These are phyloP conservation scores for Spizellomyces sp. DNA, from an alignment of 192 early-diverging fungal genomes.

Conservation along the genomic window DNA sequence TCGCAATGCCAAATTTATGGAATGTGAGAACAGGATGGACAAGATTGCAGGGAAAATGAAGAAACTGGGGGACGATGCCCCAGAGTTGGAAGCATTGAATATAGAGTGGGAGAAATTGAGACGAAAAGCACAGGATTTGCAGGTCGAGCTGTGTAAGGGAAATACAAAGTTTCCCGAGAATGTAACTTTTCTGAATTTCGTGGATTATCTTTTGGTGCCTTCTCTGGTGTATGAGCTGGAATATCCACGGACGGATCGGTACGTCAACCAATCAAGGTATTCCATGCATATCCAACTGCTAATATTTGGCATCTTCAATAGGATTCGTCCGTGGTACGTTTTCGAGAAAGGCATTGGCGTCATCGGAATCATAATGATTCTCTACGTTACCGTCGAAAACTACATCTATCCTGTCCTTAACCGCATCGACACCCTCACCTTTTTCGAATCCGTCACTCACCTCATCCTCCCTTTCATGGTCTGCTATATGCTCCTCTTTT, in stretches of 20 bases:
- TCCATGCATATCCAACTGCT: neutral
- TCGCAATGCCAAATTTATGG: constrained; percentile 19
- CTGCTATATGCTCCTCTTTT: constrained; percentile 89
- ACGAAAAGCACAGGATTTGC: constrained; percentile 8
- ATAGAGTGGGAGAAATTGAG: constrained; percentile 21
- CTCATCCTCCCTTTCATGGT: constrained; percentile 90
- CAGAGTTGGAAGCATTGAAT: neutral
- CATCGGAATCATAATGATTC: constrained; percentile 73
- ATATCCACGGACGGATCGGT: constrained; percentile 84
- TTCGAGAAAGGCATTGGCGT: constrained; percentile 81
- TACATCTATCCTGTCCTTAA: constrained; percentile 82
- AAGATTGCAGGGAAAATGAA: constrained; percentile 27
- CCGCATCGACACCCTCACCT: constrained; percentile 53
- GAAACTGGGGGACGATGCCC: constrained; percentile 15
- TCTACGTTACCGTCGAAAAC: constrained; percentile 86
- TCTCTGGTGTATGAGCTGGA: constrained; percentile 91
- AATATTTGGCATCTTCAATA: constrained; percentile 21
- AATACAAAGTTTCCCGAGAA: constrained; percentile 68
- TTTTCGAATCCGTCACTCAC: constrained; percentile 61
- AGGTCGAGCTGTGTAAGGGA: constrained; percentile 29
- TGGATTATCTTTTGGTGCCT: constrained; percentile 86
- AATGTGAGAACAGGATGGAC: constrained; percentile 25
- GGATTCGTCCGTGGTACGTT: constrained; percentile 86
- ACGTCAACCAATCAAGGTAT: constrained; percentile 17
- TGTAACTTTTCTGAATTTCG: constrained; percentile 78